Evolutionary conservation across 768 basidiomycete species (phyloP).

Genomic region (Coprinopsis cinerea): DNA sequence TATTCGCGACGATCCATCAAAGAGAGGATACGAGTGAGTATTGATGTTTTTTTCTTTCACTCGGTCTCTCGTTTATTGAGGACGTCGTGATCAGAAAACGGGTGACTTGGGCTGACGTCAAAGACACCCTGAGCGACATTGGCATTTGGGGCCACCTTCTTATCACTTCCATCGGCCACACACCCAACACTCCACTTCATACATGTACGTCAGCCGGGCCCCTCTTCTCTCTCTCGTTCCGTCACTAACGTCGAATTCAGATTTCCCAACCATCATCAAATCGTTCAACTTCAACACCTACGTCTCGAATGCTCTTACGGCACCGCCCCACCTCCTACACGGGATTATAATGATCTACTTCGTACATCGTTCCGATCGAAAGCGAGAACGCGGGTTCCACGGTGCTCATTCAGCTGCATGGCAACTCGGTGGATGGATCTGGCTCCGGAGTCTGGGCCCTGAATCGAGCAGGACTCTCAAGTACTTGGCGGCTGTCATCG

Average conservation of each 20-base stretch:
- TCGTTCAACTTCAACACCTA: conserved; percentile 32
- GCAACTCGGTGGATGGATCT: conserved; percentile 32
- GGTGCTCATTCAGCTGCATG: conserved; percentile 26
- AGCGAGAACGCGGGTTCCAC: conserved; percentile 23
- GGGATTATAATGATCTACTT: conserved; percentile 27
- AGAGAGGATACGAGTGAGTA: conserved; percentile 31
- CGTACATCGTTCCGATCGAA: conserved; percentile 27
- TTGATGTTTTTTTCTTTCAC: neutral
- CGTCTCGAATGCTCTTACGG: conserved; percentile 31
- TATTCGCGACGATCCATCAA: conserved; percentile 32
- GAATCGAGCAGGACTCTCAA: conserved; percentile 23
- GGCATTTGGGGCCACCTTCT: conserved; percentile 32
- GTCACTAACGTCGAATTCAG: conserved; percentile 11
- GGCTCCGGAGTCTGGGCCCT: conserved; percentile 26
- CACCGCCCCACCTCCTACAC: conserved; percentile 32
- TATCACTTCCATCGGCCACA: conserved; percentile 29
- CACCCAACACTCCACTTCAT: conserved; percentile 29
- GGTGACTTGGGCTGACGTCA: conserved; percentile 29
- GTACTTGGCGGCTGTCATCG: conserved; percentile 30
- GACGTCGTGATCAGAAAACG: conserved; percentile 19
- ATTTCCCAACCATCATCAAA: conserved; percentile 34
- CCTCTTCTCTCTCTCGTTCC: neutral
- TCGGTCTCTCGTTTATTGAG: neutral
- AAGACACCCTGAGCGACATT: conserved; percentile 30
- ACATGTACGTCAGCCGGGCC: conserved; percentile 25